phyloP scores from a whole-genome alignment of 345 rosid species.

The Corchorus olitorius region DNA sequence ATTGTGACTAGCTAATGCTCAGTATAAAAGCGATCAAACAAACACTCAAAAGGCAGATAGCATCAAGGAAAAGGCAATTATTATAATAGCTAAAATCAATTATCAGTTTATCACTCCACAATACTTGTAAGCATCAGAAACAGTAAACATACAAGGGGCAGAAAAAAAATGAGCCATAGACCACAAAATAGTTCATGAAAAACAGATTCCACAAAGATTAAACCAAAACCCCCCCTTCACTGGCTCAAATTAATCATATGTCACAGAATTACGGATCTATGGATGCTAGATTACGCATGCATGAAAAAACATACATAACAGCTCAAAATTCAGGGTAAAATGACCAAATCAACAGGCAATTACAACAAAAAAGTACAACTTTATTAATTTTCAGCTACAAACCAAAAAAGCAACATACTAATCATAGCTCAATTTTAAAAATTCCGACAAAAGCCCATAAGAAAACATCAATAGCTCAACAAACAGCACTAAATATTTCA shows the following conservation, averaged over 20 bases:
- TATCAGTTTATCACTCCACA: slow-evolving; percentile 1
- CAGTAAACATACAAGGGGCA: background rate
- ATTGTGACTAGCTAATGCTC: background rate
- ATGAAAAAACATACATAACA: background rate
- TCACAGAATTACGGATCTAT: background rate
- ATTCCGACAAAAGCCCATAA: background rate
- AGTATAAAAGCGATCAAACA: background rate
- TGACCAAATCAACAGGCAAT: background rate
- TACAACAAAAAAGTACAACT: slow-evolving; percentile 1
- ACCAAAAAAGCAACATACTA: background rate
- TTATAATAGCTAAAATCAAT: background rate
- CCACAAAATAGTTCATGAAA: background rate
- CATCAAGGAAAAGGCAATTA: background rate
- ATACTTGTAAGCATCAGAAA: background rate
- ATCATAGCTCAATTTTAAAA: background rate
- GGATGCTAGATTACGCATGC: background rate
- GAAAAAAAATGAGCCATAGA: background rate
- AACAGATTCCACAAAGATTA: background rate
- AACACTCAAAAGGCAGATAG: background rate
- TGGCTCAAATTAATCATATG: background rate
- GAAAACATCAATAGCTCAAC: background rate
- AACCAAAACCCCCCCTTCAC: background rate
- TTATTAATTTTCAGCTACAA: background rate
- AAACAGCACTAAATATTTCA: background rate
- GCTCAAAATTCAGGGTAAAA: slow-evolving; percentile 3